Conservation (phyloP, 139 green algal species). For the Asterochloris sp. region DNA sequence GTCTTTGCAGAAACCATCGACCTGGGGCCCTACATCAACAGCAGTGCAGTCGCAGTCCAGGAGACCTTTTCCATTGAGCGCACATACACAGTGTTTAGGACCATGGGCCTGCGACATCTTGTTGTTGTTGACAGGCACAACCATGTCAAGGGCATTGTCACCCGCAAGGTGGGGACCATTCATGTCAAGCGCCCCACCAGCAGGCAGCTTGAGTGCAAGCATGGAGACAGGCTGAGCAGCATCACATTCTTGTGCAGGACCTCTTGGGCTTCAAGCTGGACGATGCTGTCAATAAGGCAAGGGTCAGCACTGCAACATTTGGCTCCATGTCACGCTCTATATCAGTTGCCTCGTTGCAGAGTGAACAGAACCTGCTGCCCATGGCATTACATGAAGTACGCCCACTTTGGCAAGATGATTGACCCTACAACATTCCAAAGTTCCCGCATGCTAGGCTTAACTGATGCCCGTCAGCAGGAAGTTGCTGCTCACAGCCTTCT, state of each 20-base stretch:
- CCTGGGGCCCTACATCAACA: slow-evolving; percentile 79
- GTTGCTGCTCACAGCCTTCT: no score
- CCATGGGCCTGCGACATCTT: slow-evolving; percentile 79
- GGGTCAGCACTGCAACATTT: background rate
- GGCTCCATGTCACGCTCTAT: slow-evolving; percentile 3
- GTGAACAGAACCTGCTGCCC: background rate
- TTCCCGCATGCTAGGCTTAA: no score
- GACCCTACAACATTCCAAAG: no score
- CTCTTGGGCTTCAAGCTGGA: slow-evolving; percentile 73
- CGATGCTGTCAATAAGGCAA: slow-evolving; percentile 37
- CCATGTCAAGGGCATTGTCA: slow-evolving; percentile 45
- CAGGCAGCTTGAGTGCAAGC: background rate
- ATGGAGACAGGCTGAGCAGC: background rate
- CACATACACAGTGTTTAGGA: slow-evolving; percentile 80
- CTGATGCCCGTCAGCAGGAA: no score
- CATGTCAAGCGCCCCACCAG: background rate
- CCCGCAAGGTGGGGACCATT: slow-evolving; percentile 19
- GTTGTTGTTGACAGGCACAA: slow-evolving; percentile 73
- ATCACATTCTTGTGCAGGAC: slow-evolving; percentile 42
- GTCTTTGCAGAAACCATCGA: slow-evolving; percentile 60
- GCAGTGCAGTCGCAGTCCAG: slow-evolving; percentile 51
- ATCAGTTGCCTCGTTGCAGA: background rate
- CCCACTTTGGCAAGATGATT: no score
- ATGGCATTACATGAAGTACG: background rate
- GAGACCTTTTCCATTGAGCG: slow-evolving; percentile 76